These are phyloP conservation scores for Leonotis leonurus DNA, from an alignment of 257 asterid genomes.

Conservation along the genomic window DNA sequence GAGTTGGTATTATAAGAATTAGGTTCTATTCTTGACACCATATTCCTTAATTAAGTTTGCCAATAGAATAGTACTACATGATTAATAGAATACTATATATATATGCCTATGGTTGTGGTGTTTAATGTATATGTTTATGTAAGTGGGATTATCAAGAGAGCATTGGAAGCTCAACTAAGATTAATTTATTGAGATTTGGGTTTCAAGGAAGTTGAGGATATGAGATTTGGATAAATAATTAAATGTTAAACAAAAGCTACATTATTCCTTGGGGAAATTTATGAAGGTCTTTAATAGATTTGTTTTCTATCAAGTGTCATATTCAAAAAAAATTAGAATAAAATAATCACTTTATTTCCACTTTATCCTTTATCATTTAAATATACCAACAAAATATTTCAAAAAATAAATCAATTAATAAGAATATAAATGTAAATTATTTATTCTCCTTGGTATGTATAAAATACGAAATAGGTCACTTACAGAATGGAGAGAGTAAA, in stretches of 20 bases:
- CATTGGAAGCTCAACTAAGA: conserved; percentile 15
- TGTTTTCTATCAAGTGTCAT: no score
- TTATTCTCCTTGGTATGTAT: no score
- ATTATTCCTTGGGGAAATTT: background rate
- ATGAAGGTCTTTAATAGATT: background rate
- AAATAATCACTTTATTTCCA: no score
- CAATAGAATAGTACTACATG: background rate
- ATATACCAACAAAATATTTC: no score
- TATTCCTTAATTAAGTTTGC: background rate
- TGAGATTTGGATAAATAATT: conserved; percentile 4
- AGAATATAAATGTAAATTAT: no score
- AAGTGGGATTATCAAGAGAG: conserved; percentile 22
- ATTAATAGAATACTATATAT: background rate
- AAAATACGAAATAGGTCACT: no score
- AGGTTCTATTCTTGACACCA: background rate
- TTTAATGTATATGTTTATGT: background rate
- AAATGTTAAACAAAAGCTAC: background rate
- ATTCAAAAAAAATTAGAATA: no score
- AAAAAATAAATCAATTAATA: no score
- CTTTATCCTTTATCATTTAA: no score
- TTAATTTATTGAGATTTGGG: conserved; percentile 9
- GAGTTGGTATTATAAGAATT: conserved; percentile 1
- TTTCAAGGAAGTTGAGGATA: conserved; percentile 2
- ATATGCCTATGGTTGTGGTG: conserved; percentile 11
- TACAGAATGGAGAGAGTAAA: no score